Evolutionary conservation across 164 flowering plant species (phyloP).

Genomic region (Liquidambar formosana): DNA sequence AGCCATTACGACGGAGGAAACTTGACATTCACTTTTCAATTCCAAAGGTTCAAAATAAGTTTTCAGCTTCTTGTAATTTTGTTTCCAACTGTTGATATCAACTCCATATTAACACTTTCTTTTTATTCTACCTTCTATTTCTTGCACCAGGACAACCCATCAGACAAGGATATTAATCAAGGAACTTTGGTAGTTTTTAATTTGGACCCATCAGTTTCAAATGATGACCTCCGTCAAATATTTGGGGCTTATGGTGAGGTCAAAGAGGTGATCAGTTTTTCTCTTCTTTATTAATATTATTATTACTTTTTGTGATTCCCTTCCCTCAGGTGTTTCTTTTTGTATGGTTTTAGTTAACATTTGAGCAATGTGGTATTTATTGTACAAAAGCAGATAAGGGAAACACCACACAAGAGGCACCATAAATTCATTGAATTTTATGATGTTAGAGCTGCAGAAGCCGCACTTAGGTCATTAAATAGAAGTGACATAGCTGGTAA

Average conservation of each 20-base stretch:
- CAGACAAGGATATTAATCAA: constrained; percentile 95
- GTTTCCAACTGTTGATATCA: not conserved
- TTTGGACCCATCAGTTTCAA: constrained; percentile 91
- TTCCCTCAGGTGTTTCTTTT: not conserved
- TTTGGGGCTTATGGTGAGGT: constrained; percentile 96
- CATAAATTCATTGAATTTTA: constrained; percentile 95
- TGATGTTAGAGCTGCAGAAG: constrained; percentile 98
- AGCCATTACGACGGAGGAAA: constrained; percentile 89
- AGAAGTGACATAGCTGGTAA: constrained; percentile 97
- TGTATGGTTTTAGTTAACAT: constrained; percentile 8
- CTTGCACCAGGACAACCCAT: constrained; percentile 77
- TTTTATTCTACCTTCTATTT: not conserved
- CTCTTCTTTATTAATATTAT: not conserved
- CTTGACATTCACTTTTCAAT: constrained; percentile 99
- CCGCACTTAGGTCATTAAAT: constrained; percentile 85
- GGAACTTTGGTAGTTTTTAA: constrained; percentile 95
- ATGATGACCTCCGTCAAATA: constrained; percentile 82
- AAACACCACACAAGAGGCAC: constrained; percentile 94
- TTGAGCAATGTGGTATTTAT: constrained; percentile 15
- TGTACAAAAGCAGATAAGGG: constrained; percentile 71
- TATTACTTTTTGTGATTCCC: not conserved
- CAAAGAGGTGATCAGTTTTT: constrained; percentile 67
- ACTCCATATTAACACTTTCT: constrained; percentile 1
- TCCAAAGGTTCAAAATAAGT: constrained; percentile 69
- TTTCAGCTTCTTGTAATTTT: not conserved